Evolutionary conservation across 805 yeast species (phyloP).

Genomic region (Tetrapisispora namnaoensis): DNA sequence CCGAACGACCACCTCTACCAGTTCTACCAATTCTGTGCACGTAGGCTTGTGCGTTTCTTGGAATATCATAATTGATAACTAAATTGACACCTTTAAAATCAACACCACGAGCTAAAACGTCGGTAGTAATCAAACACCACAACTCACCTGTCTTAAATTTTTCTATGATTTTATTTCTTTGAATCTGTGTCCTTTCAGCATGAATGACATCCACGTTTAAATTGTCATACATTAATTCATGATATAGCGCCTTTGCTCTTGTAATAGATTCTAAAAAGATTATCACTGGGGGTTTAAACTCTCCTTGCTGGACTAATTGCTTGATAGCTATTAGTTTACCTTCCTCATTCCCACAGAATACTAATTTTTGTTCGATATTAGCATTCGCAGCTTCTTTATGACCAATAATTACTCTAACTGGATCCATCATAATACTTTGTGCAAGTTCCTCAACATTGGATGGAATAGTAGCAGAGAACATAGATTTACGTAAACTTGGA

Average conservation of each 20-base stretch:
- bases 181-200: slow-evolving; percentile 83
- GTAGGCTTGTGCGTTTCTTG: slow-evolving; percentile 85
- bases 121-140: slow-evolving; percentile 96
- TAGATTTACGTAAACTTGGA: slow-evolving; percentile 51
- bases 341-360: slow-evolving; percentile 86
- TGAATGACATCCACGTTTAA: slow-evolving; percentile 92
- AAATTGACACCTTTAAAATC: slow-evolving; percentile 93
- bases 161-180: slow-evolving; percentile 76
- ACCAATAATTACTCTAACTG: slow-evolving; percentile 81
- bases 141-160: slow-evolving; percentile 81
- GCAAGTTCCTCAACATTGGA: slow-evolving; percentile 88
- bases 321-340: slow-evolving; percentile 91
- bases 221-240: slow-evolving; percentile 84
- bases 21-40: slow-evolving; percentile 98
- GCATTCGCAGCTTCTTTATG: slow-evolving; percentile 87
- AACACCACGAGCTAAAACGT: slow-evolving; percentile 91
- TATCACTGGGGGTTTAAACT: slow-evolving; percentile 84
- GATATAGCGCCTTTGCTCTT: slow-evolving; percentile 91
- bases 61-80: slow-evolving; percentile 94
- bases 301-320: slow-evolving; percentile 75
- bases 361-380: slow-evolving; percentile 70
- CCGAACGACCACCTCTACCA: slow-evolving; percentile 86
- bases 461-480: slow-evolving; percentile 94
- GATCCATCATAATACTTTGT: slow-evolving; percentile 69
- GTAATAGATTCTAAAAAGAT: slow-evolving; percentile 86